phyloP scores from a whole-genome alignment of 1,284 basidiomycete genomes.

The Cryptococcus depauperatus region DNA sequence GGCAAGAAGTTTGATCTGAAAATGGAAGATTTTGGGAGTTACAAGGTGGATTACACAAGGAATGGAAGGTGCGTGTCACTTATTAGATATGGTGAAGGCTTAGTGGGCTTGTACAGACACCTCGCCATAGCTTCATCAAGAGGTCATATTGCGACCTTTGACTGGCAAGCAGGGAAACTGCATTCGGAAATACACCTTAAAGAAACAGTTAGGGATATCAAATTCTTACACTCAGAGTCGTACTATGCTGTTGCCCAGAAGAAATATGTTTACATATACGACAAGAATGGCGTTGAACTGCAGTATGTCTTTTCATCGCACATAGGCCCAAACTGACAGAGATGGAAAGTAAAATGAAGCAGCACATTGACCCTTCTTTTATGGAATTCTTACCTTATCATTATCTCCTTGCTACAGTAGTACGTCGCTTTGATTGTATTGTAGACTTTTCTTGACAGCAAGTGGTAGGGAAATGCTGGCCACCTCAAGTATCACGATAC shows the following conservation, averaged over 20 bases:
- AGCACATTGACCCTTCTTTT: slow-evolving; percentile 80
- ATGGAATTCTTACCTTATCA: slow-evolving; percentile 94
- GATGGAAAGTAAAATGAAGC: slow-evolving; percentile 45
- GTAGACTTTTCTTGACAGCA: slow-evolving; percentile 28
- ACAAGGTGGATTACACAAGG: slow-evolving; percentile 67
- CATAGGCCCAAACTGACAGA: no score
- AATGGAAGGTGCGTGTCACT: slow-evolving; percentile 73
- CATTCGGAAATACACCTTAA: slow-evolving; percentile 77
- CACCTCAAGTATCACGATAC: slow-evolving; percentile 96
- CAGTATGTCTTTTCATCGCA: slow-evolving; percentile 49
- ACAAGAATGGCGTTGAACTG: slow-evolving; percentile 85
- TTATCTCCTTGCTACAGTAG: slow-evolving; percentile 76
- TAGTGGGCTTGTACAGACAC: slow-evolving; percentile 51
- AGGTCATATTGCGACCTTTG: slow-evolving; percentile 91
- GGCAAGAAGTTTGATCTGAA: slow-evolving; percentile 70
- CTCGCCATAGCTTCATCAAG: slow-evolving; percentile 70
- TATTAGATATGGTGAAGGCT: background rate
- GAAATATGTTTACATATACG: slow-evolving; percentile 94
- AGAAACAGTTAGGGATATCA: slow-evolving; percentile 86
- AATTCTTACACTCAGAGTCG: slow-evolving; percentile 88
- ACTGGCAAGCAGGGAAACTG: slow-evolving; percentile 82
- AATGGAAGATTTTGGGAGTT: slow-evolving; percentile 67
- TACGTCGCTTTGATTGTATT: slow-evolving; percentile 48
- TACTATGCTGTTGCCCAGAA: slow-evolving; percentile 95
- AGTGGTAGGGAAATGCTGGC: slow-evolving; percentile 63